Evolutionary conservation across 2,329 filamentous ascomycete genomes (phyloP).

Genomic region (Fusarium guadeloupense): DNA sequence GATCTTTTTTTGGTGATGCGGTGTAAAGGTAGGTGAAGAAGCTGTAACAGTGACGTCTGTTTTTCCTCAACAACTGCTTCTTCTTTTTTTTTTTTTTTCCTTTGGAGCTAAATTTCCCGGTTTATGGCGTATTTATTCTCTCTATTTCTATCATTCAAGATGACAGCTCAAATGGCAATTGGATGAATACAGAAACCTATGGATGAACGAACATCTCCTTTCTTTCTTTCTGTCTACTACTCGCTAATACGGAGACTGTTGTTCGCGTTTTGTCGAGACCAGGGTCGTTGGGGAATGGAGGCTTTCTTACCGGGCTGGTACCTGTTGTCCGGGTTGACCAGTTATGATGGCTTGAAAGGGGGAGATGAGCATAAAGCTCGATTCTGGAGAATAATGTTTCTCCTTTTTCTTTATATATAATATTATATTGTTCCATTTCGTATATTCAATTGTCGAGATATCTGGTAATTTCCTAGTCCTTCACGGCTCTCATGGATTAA

Average conservation of each 20-base stretch:
- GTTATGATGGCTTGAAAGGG: conserved; percentile 9
- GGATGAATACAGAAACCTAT: no score
- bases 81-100: neutral
- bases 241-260: neutral
- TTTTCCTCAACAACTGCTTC: neutral
- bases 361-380: conserved; percentile 9
- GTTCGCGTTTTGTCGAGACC: conserved; percentile 6
- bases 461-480: conserved; percentile 39
- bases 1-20: conserved; percentile 10
- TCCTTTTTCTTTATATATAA: conserved; percentile 21
- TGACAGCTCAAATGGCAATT: neutral
- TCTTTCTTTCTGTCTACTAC: neutral
- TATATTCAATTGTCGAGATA: conserved; percentile 28
- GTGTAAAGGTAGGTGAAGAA: conserved; percentile 3
- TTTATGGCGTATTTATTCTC: conserved; percentile 10
- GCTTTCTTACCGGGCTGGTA: conserved; percentile 14
- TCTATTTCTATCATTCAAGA: neutral
- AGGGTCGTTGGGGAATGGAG: conserved; percentile 29
- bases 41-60: conserved; percentile 25
- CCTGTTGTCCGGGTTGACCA: neutral
- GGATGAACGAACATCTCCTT: no score
- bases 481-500: conserved; percentile 28
- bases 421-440: conserved; percentile 31
- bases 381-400: neutral
- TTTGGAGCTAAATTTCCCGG: neutral